Base-by-base conservation (phyloP, 2,329 filamentous ascomycete genomes). In the Sordariomycetes sp. region DNA sequence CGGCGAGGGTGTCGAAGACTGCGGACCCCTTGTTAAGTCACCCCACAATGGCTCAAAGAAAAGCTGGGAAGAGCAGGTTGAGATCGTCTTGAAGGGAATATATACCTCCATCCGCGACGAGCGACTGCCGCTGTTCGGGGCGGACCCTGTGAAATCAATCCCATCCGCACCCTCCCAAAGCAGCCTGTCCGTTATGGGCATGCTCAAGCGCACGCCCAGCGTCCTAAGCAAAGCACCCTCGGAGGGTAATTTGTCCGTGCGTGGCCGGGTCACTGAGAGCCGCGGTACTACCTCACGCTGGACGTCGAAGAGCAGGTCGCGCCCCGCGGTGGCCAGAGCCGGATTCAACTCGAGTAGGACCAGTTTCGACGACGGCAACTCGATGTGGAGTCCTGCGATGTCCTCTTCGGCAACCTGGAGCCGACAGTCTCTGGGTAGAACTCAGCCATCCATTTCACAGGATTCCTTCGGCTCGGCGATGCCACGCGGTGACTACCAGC, bases 331-430 rank as follows among this genome's bases (percentile, higher is more conserved):
- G 42, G 81, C 82, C 26, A 73, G 76, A 33, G 90, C 82, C 26
- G 86, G 84, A 10, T 76, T 94, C 51, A 87, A 83, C 17, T 95
- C 90, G 1, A 95, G 87, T 51, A 77, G 88, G 33, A 96, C 90
- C 8, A 96, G 90, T 57, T 76, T 98, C 43, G 92, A 98, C 39
- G 92, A 98, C 47, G 77, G 79, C 39, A 84, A 79, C 40, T 93
- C 86, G 3, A 71, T 95, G 30, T 96, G 86, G 86, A 95, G 86
- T 47, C 92, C 92, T 9, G 67, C 75, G 2, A 61, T 68, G 25
- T 86, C 86, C 15, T 86, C 86, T 16, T 94, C 87, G n/a, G 94
- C 87, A 43, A 92, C 85, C 1, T 95, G 88, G 87, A 95, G 88
- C 62, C 90, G 86, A 48, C 85, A 92, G 50, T 96, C 90, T 1